These are phyloP conservation scores for Neurospora sp. DNA, from an alignment of 495 filamentous ascomycete genomes.

Conservation along the genomic window DNA sequence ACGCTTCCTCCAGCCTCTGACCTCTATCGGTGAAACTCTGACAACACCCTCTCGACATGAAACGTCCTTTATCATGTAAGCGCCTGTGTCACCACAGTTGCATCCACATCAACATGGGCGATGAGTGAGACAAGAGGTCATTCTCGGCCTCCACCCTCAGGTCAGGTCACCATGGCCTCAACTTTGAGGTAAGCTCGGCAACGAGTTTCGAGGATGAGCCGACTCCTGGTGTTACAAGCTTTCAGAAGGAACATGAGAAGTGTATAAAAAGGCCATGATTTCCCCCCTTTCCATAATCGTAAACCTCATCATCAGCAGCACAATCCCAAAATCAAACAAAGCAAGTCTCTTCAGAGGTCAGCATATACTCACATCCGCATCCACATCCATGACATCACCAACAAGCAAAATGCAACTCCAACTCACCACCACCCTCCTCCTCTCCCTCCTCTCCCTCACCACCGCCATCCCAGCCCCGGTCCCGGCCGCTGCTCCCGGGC, in stretches of 20 bases:
- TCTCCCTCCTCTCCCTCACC: background rate
- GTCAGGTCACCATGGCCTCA: too few relatives aligned
- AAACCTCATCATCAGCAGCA: background rate
- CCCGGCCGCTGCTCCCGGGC: background rate
- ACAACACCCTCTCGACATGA: too few relatives aligned
- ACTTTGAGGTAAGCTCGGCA: background rate
- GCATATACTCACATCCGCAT: background rate
- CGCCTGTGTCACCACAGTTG: too few relatives aligned
- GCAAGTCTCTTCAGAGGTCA: background rate
- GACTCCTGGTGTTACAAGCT: background rate
- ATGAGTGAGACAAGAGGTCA: too few relatives aligned
- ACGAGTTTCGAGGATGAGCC: background rate
- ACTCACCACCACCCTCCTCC: background rate
- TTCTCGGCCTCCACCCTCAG: too few relatives aligned
- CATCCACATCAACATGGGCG: too few relatives aligned
- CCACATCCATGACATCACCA: background rate
- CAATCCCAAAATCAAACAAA: background rate
- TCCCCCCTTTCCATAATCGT: background rate
- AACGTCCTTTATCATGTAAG: background rate
- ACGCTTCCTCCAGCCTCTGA: too few relatives aligned
- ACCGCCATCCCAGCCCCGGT: background rate
- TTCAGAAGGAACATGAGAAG: background rate
- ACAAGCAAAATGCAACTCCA: background rate
- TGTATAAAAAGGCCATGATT: background rate
- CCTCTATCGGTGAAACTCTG: too few relatives aligned